Evolutionary conservation across 2,329 filamentous ascomycete species (phyloP), one percentile per base, ranked within the genome.

Genomic region (Stagonosporopsis cucurbitacearum): DNA sequence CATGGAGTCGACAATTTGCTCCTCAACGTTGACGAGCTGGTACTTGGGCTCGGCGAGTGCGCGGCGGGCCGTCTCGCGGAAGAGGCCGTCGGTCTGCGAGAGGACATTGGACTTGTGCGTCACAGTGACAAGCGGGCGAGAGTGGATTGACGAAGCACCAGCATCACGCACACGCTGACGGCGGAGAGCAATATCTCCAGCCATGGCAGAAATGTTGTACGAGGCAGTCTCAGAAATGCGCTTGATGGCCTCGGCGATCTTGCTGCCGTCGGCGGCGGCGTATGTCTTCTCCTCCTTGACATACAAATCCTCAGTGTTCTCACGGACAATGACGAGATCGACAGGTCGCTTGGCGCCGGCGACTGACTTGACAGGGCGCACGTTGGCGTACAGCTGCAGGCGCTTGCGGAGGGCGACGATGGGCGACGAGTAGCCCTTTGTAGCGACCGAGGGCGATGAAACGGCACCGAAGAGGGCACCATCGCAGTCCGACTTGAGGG

Each of bases 1-100:
- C 95, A 99, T 99, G 59, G 89, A 94, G 80, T 99, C 95, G 61
- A 99, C 94, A 67, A 99, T 99, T 81, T 99, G 95, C 83, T 98
- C 95, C 79, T 98, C 95, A 50, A 97, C 83, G 37, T 80, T 79
- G 50, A 96, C 81, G 13, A 60, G 51, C 58, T 79, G 77, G 80
- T 91, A 97, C 64, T 81, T 83, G 12, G 84, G 66, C 47, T 83
- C 82, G 25, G 86, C 83, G 8, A 98, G 87, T 4, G 91, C 91
- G 26, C 83, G 82, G 65, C 90, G 88, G 15, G 91, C 86, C 4
- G 90, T 90, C 66, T 88, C 82, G 66, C 95, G 88, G 87, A 99
- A 99, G 43, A 99, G 86, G 28, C 95, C 95, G 78, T 99, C 95
- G 15, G 95, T 98, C 78, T 98, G 94, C 39, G 89, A 92, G 25